A percentile compares a stretch with the other conserved stretches of the same genome.
Evolutionary conservation across 345 rosid genomes (phyloP).

Genomic region (Gossypium arboreum): DNA sequence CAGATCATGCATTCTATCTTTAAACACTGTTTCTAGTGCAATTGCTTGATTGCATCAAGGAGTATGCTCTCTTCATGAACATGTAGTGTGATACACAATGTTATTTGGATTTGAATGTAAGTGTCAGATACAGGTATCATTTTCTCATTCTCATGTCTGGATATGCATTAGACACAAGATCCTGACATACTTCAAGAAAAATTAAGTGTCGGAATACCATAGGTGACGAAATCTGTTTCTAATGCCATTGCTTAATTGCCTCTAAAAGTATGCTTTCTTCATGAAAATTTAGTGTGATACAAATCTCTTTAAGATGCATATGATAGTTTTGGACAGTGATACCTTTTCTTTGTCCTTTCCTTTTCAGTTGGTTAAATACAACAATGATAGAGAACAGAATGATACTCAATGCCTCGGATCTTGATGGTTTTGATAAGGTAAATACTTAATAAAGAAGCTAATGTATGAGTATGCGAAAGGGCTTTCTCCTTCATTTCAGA

Average conservation of each 20-base stretch:
- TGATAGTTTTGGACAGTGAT: neutral
- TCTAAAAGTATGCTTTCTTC: neutral
- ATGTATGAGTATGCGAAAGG: neutral
- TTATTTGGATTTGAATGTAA: neutral
- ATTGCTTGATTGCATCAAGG: neutral
- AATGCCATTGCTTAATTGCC: neutral
- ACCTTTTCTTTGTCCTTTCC: slow-evolving; percentile 1
- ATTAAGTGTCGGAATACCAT: neutral
- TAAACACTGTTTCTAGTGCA: neutral
- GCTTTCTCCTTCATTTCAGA: neutral
- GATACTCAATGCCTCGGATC: slow-evolving; percentile 54
- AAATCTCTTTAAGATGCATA: neutral
- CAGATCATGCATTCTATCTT: neutral
- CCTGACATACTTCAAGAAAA: neutral
- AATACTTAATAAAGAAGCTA: neutral
- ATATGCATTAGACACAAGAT: neutral
- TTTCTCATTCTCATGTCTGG: neutral
- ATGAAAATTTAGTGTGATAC: too few relatives aligned
- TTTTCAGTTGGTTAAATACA: slow-evolving; percentile 84
- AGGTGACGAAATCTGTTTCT: neutral
- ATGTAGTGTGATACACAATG: neutral
- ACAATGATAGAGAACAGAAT: slow-evolving; percentile 77
- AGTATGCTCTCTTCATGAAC: neutral
- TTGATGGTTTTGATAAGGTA: slow-evolving; percentile 95
- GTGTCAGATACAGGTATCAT: neutral